phyloP scores from a whole-genome alignment of 768 basidiomycete species.

The Cystofilobasidium bisporidii region DNA sequence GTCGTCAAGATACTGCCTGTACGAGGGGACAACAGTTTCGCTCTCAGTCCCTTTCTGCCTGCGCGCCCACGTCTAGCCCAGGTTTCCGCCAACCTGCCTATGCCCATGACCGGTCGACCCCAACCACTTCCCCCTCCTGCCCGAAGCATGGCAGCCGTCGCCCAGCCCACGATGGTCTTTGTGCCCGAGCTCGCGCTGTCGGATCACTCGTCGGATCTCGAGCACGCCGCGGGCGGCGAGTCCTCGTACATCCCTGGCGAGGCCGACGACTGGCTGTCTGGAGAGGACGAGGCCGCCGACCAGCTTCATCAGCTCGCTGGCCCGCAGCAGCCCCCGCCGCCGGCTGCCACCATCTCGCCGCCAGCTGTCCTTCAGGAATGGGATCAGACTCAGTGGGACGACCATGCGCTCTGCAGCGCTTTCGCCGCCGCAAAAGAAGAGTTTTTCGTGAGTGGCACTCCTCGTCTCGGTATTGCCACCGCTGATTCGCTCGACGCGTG shows the following conservation, averaged over 20 bases:
- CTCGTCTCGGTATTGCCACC: no score
- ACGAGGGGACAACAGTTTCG: no score
- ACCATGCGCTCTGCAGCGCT: not conserved
- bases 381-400: not conserved
- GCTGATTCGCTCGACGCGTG: no score
- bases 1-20: no score
- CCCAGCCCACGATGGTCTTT: not conserved
- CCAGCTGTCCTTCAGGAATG: not conserved
- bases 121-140: not conserved
- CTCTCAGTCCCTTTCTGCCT: no score
- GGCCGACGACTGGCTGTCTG: not conserved
- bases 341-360: no score
- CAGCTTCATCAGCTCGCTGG: no score
- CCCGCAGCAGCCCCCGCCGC: no score
- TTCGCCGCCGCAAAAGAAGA: not conserved
- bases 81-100: no score
- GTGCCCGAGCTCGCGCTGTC: constrained; percentile 4
- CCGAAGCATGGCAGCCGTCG: not conserved
- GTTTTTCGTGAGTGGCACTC: not conserved
- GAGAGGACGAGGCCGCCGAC: no score
- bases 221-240: not conserved
- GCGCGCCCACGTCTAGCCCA: no score
- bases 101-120: no score
- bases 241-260: not conserved
- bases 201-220: constrained; percentile 1